Evolutionary conservation across 2,329 filamentous ascomycete species (phyloP), one percentile per base, ranked within the genome.

Genomic region (Malbranchea cinnamomea): DNA sequence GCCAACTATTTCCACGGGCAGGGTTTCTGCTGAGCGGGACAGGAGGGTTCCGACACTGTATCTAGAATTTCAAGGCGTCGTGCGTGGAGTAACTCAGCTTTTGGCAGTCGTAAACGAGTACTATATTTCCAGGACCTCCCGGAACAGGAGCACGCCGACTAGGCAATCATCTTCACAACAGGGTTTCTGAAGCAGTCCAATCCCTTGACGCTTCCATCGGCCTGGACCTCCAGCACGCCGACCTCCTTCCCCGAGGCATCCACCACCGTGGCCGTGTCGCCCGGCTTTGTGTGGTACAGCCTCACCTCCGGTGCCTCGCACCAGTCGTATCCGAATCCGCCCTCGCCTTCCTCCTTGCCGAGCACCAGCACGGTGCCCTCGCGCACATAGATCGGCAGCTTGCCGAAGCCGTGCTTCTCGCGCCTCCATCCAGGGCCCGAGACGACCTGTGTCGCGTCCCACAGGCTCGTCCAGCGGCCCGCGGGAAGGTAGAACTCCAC

Each of bases 401-500:
- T 67, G 19, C 57, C 59, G 33, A 70, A 71, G 2, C 51, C 54
- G 35, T 71, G 67, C 37, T 46, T 62, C 52, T 71, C 67, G 28
- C 43, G 60, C 42, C 67, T 65, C 67, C 67, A 71, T 9, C 26
- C 13, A 26, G 66, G 62, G 0, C 66, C 62, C 1, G 47, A 41
- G 32, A 59, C 56, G 26, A 59, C 47, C 44, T 63, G 52, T 24
- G 39, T 23, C 33, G 60, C 59, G 20, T 57, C 63, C 44, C 67
- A 63, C 46, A 58, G 63, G 4, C 52, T 60, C 1, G 61, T 66
- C 63, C 65, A 67, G 35, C 44, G 50, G 18, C 64, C 65, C 38
- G 47, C 47, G 19, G 64, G 61, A n/a, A 20, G 60, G 47, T 78
- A 78, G 45, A 74, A 73, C 37, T 74, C 65, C 1, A 70, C 70